These are phyloP conservation scores for Pseudogymnoascus sp. DNA, from an alignment of 2,329 filamentous ascomycete genomes.

Conservation along the genomic window DNA sequence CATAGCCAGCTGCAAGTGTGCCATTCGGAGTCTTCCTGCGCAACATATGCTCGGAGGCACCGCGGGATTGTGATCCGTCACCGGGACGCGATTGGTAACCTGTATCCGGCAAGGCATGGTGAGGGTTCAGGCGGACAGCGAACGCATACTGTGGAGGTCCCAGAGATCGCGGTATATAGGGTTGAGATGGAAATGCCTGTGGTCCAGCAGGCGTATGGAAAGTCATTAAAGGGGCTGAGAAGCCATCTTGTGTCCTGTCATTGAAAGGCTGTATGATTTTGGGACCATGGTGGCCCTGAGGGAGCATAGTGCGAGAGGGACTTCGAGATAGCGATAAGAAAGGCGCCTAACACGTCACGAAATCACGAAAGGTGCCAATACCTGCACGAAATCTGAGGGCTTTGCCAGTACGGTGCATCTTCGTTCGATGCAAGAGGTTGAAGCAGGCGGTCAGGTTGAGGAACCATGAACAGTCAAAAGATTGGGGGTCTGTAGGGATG, in stretches of 20 bases:
- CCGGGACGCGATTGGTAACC: constrained; percentile 7
- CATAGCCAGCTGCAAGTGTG: constrained; percentile 86
- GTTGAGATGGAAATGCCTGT: constrained; percentile 14
- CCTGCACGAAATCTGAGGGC: constrained; percentile 25
- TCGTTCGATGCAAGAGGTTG: constrained; percentile 3
- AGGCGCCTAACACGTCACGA: constrained; percentile 15
- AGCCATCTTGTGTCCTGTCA: constrained; percentile 20
- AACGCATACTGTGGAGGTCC: constrained; percentile 21
- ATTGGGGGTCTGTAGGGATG: constrained; percentile 4
- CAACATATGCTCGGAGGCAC: constrained; percentile 63
- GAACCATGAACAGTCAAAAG: neutral
- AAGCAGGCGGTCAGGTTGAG: neutral
- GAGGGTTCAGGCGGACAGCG: constrained; percentile 18
- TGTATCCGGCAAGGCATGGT: neutral
- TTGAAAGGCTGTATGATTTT: constrained; percentile 19
- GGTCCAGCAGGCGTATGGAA: neutral
- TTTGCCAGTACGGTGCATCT: constrained; percentile 8
- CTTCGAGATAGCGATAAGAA: constrained; percentile 41
- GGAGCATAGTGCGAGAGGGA: constrained; percentile 12
- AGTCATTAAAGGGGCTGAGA: constrained; percentile 19
- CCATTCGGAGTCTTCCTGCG: constrained; percentile 90
- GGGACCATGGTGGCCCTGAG: neutral
- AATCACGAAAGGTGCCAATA: constrained; percentile 27
- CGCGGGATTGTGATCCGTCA: constrained; percentile 19
- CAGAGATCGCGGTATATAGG: constrained; percentile 22